Evolutionary conservation across 805 yeast species (phyloP).

Genomic region (Groenewaldozyma salmanticensis): DNA sequence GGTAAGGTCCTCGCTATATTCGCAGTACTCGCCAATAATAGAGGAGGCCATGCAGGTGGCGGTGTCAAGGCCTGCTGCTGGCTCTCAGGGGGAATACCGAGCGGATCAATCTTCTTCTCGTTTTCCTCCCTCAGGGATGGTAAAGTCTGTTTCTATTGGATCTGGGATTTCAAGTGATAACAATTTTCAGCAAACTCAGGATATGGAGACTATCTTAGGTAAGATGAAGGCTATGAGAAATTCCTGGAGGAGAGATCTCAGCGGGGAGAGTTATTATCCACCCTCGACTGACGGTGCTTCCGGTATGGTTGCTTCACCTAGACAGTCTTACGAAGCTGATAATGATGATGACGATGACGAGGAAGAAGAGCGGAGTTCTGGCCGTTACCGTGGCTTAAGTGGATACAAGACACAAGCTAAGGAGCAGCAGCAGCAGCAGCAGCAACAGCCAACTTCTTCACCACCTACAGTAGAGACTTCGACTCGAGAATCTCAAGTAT

Average conservation of each 20-base stretch:
- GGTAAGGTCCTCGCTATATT: slow-evolving; percentile 10
- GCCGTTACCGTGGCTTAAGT: not conserved
- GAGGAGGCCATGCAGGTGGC: slow-evolving; percentile 16
- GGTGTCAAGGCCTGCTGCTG: slow-evolving; percentile 1
- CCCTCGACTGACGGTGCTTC: too few relatives aligned
- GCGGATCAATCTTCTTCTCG: too few relatives aligned
- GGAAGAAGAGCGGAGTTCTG: not conserved
- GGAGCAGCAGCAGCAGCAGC: not conserved
- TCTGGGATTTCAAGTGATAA: too few relatives aligned
- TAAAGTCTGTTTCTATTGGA: not conserved
- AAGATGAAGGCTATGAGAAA: slow-evolving; percentile 6
- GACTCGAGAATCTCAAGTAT: too few relatives aligned
- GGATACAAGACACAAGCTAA: not conserved
- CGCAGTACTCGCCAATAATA: slow-evolving; percentile 17
- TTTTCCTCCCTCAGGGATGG: not conserved
- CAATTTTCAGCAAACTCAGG: too few relatives aligned
- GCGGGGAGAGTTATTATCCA: too few relatives aligned
- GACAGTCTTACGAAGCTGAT: too few relatives aligned
- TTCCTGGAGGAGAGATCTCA: not conserved
- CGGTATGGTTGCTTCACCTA: too few relatives aligned
- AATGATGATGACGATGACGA: not conserved
- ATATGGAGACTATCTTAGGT: slow-evolving; percentile 12
- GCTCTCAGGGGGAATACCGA: not conserved
- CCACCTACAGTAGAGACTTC: too few relatives aligned
- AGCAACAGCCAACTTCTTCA: not conserved